Percentiles rank a stretch among this genome's conserved stretches.
These are phyloP conservation scores for Globisporangium solare DNA, from an alignment of 352 stramenopile genomes.

Conservation along the genomic window DNA sequence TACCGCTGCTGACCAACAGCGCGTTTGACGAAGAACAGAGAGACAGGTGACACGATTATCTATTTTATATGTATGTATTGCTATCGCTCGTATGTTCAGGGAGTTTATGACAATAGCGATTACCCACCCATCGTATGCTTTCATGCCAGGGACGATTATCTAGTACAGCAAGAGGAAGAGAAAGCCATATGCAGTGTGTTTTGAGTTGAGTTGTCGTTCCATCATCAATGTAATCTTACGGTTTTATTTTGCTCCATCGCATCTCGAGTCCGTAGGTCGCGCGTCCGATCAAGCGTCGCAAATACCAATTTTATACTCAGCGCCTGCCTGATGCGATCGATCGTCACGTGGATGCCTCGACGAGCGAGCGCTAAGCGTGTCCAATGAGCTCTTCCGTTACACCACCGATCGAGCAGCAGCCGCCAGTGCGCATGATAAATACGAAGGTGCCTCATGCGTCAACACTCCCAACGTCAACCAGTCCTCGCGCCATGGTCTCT, in stretches of 20 bases:
- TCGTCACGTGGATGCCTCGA: too few species aligned
- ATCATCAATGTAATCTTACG: not conserved
- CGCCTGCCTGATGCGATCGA: too few species aligned
- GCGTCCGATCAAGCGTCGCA: not conserved
- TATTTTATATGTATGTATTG: conserved; percentile 13
- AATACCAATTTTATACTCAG: not conserved
- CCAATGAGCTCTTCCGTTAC: conserved; percentile 4
- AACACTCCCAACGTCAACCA: not conserved
- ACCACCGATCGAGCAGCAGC: not conserved
- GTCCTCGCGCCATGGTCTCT: conserved; percentile 5
- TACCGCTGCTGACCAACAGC: conserved; percentile 22
- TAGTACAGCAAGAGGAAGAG: not conserved
- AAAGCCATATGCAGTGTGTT: not conserved
- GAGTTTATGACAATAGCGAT: not conserved
- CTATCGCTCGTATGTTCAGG: not conserved
- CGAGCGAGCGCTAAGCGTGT: not conserved
- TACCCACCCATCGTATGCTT: not conserved
- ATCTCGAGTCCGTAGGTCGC: not conserved
- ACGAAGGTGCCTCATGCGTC: conserved; percentile 2
- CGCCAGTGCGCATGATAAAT: conserved; percentile 1
- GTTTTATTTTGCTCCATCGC: not conserved
- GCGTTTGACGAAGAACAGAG: not conserved
- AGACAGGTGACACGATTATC: conserved; percentile 6
- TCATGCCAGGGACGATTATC: not conserved
- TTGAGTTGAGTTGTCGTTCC: not conserved